phyloP scores from a whole-genome alignment of 116 monocot genomes.

The Posidonia oceanica region DNA sequence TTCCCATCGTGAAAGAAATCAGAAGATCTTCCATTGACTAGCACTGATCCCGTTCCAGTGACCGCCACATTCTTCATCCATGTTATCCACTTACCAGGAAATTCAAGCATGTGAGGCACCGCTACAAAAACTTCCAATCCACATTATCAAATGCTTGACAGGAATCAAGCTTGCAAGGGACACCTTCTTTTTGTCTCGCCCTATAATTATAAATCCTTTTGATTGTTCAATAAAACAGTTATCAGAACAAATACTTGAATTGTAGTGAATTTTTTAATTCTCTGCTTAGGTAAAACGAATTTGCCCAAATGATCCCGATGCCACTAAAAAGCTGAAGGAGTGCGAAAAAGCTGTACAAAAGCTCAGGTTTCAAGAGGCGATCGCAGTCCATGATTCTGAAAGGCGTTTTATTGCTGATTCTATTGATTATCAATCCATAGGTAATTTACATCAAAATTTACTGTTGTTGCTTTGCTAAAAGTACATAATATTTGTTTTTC shows the following conservation, averaged over 20 bases:
- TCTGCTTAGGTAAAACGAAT: conserved; percentile 64
- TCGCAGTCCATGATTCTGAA: conserved; percentile 49
- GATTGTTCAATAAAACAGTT: not conserved
- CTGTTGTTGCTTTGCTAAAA: not conserved
- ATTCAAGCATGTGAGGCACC: too few relatives aligned
- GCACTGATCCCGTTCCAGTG: too few relatives aligned
- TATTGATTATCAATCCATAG: conserved; percentile 85
- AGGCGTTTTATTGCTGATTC: conserved; percentile 61
- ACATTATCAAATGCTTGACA: too few relatives aligned
- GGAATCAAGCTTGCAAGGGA: too few relatives aligned
- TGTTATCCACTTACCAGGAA: too few relatives aligned
- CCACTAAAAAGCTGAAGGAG: conserved; percentile 86
- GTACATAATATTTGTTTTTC: not conserved
- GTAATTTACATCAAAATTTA: conserved; percentile 23
- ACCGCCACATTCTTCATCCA: too few relatives aligned
- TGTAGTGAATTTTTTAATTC: not conserved
- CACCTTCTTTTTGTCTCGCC: too few relatives aligned
- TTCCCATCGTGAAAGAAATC: too few relatives aligned
- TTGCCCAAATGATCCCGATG: conserved; percentile 95
- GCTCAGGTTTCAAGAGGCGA: conserved; percentile 96
- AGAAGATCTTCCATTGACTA: too few relatives aligned
- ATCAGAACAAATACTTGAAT: not conserved
- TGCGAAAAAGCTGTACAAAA: conserved; percentile 97
- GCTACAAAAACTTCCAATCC: too few relatives aligned
- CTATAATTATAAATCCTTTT: too few relatives aligned